Evolutionary conservation across 2,329 filamentous ascomycete genomes (phyloP).

Genomic region (Monilinia polystroma): DNA sequence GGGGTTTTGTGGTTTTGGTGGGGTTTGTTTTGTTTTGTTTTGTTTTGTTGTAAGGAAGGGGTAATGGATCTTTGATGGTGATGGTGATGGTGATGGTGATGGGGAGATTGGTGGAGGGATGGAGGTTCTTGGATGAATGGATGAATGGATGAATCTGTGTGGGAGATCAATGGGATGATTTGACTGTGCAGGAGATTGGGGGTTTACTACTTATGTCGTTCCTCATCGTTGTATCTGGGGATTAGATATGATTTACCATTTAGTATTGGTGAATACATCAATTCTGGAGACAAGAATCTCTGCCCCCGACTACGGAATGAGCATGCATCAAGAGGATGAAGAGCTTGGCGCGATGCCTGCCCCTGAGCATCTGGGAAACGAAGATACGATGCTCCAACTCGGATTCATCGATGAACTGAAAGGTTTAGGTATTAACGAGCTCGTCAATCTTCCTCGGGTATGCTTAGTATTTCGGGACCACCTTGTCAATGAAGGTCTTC

Average conservation of each 20-base stretch:
- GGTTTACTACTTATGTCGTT: too few species aligned
- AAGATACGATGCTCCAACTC: conserved; percentile 20
- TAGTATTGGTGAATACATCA: too few species aligned
- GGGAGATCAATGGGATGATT: not conserved
- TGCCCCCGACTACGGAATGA: not conserved
- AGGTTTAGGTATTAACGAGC: conserved; percentile 25
- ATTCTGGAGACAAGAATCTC: not conserved
- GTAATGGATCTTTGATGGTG: too few species aligned
- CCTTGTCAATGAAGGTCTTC: too few species aligned
- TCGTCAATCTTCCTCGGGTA: conserved; percentile 31
- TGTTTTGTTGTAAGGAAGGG: too few species aligned
- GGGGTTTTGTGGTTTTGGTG: too few species aligned
- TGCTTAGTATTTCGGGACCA: not conserved
- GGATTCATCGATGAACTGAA: conserved; percentile 29
- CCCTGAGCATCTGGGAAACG: not conserved
- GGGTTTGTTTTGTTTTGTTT: too few species aligned
- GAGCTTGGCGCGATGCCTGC: not conserved
- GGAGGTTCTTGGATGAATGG: not conserved
- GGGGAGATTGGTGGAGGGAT: too few species aligned
- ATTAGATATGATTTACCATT: too few species aligned
- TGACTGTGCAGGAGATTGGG: too few species aligned
- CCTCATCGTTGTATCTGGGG: too few species aligned
- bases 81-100: too few species aligned
- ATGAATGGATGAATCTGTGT: not conserved
- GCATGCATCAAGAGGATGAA: not conserved